Evolutionary conservation across 345 rosid species (phyloP).

Genomic region (Mangifera indica): DNA sequence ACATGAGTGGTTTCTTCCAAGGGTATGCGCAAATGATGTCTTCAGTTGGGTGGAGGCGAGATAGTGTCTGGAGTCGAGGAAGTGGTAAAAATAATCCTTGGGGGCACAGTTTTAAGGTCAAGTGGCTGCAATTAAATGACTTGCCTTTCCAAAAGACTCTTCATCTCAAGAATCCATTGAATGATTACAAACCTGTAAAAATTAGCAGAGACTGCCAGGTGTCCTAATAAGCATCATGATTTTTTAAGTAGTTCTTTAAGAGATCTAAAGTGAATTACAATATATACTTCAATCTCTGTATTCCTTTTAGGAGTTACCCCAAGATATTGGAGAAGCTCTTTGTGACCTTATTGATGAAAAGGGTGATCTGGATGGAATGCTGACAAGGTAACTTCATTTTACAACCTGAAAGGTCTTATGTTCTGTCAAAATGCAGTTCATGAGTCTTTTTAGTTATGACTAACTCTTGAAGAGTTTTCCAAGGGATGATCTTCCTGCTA

Average conservation of each 20-base stretch:
- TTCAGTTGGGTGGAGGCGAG: conserved; percentile 90
- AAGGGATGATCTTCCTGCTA: conserved; percentile 53
- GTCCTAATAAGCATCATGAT: conserved; percentile 15
- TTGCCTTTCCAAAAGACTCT: conserved; percentile 94
- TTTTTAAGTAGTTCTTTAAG: not conserved
- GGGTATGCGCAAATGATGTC: conserved; percentile 98
- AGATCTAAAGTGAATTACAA: conserved; percentile 1
- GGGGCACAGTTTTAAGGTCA: conserved; percentile 93
- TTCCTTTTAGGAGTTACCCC: conserved; percentile 67
- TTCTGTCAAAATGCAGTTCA: conserved; percentile 15
- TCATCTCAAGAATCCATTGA: conserved; percentile 92
- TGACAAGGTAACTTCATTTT: conserved; percentile 45
- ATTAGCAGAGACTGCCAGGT: conserved; percentile 99
- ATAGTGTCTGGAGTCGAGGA: conserved; percentile 88
- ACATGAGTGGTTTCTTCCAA: conserved; percentile 99
- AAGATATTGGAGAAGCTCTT: conserved; percentile 88
- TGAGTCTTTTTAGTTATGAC: conserved; percentile 21
- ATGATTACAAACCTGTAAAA: conserved; percentile 92
- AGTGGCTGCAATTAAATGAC: conserved; percentile 78
- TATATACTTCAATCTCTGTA: conserved; percentile 14
- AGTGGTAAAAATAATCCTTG: conserved; percentile 80
- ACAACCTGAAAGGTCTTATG: conserved; percentile 5
- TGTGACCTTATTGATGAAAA: conserved; percentile 82
- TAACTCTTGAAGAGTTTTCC: conserved; percentile 23
- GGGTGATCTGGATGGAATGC: conserved; percentile 42